Conservation (phyloP, 495 filamentous ascomycete genomes). For the Aspergillus haitiensis region DNA sequence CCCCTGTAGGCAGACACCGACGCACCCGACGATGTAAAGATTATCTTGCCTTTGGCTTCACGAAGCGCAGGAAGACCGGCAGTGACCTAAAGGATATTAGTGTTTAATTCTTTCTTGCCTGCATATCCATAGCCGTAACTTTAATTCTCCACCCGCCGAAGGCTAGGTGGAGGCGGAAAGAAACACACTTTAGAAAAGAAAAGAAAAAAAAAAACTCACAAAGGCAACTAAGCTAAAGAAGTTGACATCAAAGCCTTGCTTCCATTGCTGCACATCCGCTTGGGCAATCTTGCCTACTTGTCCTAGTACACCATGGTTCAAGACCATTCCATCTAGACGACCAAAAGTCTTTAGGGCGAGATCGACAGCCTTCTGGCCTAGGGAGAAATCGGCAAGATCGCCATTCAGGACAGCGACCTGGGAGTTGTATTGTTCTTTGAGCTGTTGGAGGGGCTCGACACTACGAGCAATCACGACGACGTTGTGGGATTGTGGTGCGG, state of each 20-base stretch:
- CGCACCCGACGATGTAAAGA: constrained; percentile 78
- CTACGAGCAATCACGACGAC: constrained; percentile 77
- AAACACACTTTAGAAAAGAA: neutral
- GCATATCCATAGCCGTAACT: no score
- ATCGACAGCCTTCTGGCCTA: constrained; percentile 61
- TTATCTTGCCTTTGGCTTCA: constrained; percentile 62
- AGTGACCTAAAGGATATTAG: constrained; percentile 54
- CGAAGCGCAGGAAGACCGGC: constrained; percentile 73
- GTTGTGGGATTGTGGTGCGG: constrained; percentile 58
- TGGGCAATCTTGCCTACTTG: constrained; percentile 74
- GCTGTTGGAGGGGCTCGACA: constrained; percentile 59
- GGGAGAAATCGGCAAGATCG: constrained; percentile 69
- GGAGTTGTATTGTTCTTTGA: constrained; percentile 62
- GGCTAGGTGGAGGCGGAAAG: no score
- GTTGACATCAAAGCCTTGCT: constrained; percentile 74
- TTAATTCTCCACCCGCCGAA: no score
- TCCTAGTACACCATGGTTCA: constrained; percentile 83
- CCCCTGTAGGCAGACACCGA: constrained; percentile 63
- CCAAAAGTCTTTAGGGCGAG: constrained; percentile 64
- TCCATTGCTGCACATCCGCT: constrained; percentile 68
- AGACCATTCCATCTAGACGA: constrained; percentile 74
- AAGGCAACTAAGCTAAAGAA: constrained; percentile 77
- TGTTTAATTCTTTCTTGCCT: no score
- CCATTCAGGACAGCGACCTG: constrained; percentile 72
- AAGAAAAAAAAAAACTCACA: constrained; percentile 47